Evolutionary conservation across 225 moss, liverwort and hornwort genomes (phyloP).

Genomic region (Pseudoscleropodium purum): DNA sequence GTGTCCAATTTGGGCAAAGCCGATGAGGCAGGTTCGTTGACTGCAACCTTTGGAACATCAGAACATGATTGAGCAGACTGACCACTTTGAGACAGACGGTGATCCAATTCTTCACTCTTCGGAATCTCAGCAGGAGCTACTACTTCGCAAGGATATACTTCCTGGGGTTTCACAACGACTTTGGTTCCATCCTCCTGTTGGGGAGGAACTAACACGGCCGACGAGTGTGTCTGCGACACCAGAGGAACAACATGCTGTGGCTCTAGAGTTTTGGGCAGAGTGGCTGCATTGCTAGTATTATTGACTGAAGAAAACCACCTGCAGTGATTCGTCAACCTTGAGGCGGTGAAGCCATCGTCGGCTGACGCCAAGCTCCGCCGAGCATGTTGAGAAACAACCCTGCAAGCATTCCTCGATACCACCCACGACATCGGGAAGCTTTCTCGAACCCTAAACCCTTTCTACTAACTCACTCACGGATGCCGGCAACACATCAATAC

Average conservation of each 20-base stretch:
- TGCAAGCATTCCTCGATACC: conserved; percentile 11
- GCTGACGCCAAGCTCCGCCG: conserved; percentile 12
- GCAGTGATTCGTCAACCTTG: background rate
- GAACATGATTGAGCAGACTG: background rate
- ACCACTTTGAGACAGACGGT: background rate
- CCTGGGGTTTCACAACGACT: background rate
- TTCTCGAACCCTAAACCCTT: background rate
- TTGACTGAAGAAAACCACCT: background rate
- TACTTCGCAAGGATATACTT: conserved; percentile 1
- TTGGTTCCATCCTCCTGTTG: conserved; percentile 13
- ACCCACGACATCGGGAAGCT: conserved; percentile 20
- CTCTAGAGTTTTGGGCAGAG: background rate
- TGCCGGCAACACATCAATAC: background rate
- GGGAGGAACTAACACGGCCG: conserved; percentile 27
- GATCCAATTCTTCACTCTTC: background rate
- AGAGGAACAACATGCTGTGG: background rate
- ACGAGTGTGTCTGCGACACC: conserved; percentile 12
- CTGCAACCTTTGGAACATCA: conserved; percentile 3
- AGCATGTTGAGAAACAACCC: conserved; percentile 8
- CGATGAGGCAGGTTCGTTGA: background rate
- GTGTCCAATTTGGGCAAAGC: background rate
- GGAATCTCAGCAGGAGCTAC: conserved; percentile 5
- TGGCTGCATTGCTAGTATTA: background rate
- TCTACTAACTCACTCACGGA: background rate
- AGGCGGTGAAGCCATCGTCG: background rate